Percentiles rank a stretch among this genome's conserved stretches.
phyloP scores from a whole-genome alignment of 371 early-diverging fungal species.

The Lichtheimia corymbifera region DNA sequence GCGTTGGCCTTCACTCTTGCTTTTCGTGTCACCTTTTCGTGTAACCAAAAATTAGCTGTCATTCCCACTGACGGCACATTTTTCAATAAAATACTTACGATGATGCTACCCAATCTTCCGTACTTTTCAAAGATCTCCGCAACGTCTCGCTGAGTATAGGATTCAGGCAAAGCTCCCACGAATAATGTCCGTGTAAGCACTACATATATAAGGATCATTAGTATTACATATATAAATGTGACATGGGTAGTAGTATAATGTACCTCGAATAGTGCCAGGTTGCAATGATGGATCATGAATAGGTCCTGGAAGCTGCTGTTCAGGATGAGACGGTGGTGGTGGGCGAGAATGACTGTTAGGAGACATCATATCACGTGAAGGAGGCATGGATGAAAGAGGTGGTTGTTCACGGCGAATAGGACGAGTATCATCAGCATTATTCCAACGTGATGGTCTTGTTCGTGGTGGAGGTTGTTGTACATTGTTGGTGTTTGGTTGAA shows the following conservation, averaged over 20 bases:
- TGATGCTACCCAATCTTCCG: slow-evolving; percentile 44
- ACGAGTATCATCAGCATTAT: background rate
- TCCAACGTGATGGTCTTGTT: slow-evolving; percentile 13
- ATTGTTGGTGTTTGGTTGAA: background rate
- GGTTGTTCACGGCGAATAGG: background rate
- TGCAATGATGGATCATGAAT: slow-evolving; percentile 33
- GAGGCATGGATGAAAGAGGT: background rate
- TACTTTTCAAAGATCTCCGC: slow-evolving; percentile 33
- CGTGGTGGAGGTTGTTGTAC: slow-evolving; percentile 12
- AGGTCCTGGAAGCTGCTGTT: slow-evolving; percentile 21
- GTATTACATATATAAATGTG: too few relatives aligned
- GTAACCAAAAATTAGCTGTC: too few relatives aligned
- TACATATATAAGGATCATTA: slow-evolving; percentile 5
- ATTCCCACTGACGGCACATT: too few relatives aligned
- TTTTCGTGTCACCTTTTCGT: slow-evolving; percentile 9
- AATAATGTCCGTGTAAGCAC: slow-evolving; percentile 51
- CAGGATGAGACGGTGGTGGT: background rate
- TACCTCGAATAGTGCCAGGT: slow-evolving; percentile 45
- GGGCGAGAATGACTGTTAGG: background rate
- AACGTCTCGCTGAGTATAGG: slow-evolving; percentile 36
- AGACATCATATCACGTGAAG: background rate
- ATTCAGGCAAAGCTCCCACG: slow-evolving; percentile 48
- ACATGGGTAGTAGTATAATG: background rate
- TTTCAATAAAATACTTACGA: slow-evolving; percentile 25
- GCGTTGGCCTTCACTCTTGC: slow-evolving; percentile 31